Percentiles rank a stretch among this genome's conserved stretches.
These are phyloP conservation scores for Leccinum pallidistipes DNA, from an alignment of 1,284 basidiomycete genomes.

Conservation along the genomic window DNA sequence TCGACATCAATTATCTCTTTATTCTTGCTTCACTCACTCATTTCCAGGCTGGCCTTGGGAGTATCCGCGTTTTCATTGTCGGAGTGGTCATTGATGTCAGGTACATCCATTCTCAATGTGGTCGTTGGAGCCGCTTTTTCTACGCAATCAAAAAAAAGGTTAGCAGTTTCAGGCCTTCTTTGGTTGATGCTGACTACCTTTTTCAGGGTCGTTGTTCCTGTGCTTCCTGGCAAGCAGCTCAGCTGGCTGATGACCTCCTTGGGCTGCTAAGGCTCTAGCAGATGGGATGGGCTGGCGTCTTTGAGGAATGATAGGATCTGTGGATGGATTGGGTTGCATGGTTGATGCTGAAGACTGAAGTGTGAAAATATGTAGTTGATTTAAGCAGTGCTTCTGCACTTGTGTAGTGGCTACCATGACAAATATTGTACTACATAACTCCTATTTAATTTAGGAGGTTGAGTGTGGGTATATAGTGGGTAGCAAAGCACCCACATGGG, in stretches of 20 bases:
- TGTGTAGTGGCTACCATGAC: background rate
- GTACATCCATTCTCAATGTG: no score
- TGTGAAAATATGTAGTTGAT: background rate
- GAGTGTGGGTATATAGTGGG: background rate
- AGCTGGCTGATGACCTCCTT: background rate
- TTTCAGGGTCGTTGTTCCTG: background rate
- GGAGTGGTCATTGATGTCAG: no score
- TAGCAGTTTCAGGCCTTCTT: background rate
- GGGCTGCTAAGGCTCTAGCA: background rate
- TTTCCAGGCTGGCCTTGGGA: background rate
- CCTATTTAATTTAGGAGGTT: background rate
- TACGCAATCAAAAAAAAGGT: no score
- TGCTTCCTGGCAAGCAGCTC: background rate
- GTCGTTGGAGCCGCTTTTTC: no score
- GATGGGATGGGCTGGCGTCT: background rate
- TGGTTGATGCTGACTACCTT: background rate
- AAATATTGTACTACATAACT: background rate
- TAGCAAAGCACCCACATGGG: background rate
- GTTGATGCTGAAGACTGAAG: background rate
- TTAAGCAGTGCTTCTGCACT: background rate
- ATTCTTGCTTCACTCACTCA: background rate
- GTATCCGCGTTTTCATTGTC: no score
- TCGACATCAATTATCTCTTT: background rate
- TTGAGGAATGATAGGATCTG: background rate
- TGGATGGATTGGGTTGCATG: background rate